Evolutionary conservation across 257 asterid genomes (phyloP).

Genomic region (Buddleja alternifolia): DNA sequence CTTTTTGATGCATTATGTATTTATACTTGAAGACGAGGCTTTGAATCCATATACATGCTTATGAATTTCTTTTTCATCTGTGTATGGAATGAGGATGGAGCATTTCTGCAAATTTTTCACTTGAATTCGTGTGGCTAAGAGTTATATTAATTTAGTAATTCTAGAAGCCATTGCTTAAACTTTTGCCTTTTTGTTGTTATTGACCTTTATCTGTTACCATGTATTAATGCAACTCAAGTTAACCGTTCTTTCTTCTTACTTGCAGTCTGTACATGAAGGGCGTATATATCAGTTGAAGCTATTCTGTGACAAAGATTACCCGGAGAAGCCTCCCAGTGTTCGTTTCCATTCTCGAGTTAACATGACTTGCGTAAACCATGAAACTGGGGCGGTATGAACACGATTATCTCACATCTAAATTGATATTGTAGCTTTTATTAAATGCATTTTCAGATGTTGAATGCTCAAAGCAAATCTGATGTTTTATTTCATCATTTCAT

Average conservation of each 20-base stretch:
- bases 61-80: neutral
- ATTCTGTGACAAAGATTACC: slow-evolving; percentile 92
- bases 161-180: too few species aligned
- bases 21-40: neutral
- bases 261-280: slow-evolving; percentile 90
- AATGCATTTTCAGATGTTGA: slow-evolving; percentile 1
- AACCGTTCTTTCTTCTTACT: slow-evolving; percentile 17
- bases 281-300: slow-evolving; percentile 88
- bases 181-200: neutral
- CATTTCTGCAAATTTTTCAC: neutral
- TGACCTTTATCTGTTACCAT: neutral
- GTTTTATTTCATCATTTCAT: neutral
- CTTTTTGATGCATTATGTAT: neutral
- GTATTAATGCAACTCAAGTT: slow-evolving; percentile 2
- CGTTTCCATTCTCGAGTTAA: slow-evolving; percentile 85
- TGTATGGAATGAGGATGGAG: neutral
- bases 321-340: slow-evolving; percentile 90
- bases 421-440: neutral
- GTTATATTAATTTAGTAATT: neutral
- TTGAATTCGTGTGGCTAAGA: neutral
- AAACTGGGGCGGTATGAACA: slow-evolving; percentile 68
- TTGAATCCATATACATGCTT: neutral
- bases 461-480: slow-evolving; percentile 14
- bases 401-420: slow-evolving; percentile 26
- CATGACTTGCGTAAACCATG: slow-evolving; percentile 83